Evolutionary conservation across 805 yeast genomes (phyloP).

Genomic region (Cyberlindnera euphorbiiphila): DNA sequence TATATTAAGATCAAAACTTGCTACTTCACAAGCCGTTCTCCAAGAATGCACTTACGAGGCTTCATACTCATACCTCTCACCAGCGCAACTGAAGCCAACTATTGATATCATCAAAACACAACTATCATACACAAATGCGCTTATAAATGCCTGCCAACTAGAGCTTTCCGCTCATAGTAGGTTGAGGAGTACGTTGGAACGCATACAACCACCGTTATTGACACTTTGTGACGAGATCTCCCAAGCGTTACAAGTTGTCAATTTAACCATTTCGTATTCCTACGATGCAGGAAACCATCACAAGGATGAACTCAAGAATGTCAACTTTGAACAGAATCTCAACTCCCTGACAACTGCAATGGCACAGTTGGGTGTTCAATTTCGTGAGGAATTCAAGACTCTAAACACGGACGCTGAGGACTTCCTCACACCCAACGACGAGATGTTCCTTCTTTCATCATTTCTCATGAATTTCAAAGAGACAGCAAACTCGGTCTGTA

Average conservation of each 20-base stretch:
- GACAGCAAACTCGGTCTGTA: constrained; percentile 30
- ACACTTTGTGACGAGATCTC: constrained; percentile 34
- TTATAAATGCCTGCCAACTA: constrained; percentile 46
- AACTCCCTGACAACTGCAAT: constrained; percentile 30
- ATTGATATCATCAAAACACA: constrained; percentile 32
- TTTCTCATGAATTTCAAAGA: constrained; percentile 46
- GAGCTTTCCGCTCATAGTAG: constrained; percentile 36
- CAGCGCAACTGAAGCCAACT: constrained; percentile 35
- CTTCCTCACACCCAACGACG: constrained; percentile 42
- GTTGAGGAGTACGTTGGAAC: constrained; percentile 29
- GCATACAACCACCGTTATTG: constrained; percentile 31
- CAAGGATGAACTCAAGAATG: constrained; percentile 14
- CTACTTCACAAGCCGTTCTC: constrained; percentile 35
- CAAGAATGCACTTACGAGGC: constrained; percentile 47
- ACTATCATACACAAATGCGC: constrained; percentile 35
- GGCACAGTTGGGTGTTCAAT: constrained; percentile 32
- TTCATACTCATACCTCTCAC: constrained; percentile 44
- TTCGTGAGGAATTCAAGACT: constrained; percentile 32
- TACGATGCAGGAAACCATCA: constrained; percentile 34
- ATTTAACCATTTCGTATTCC: constrained; percentile 33
- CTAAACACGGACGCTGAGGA: constrained; percentile 25
- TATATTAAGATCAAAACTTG: constrained; percentile 31
- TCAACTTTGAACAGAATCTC: constrained; percentile 27
- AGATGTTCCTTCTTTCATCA: constrained; percentile 46
- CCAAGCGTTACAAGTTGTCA: constrained; percentile 31